A percentile compares a stretch with the other conserved stretches of the same genome.
Evolutionary conservation across 2,329 filamentous ascomycete species (phyloP).

Genomic region (Ceratocystis huliohia): DNA sequence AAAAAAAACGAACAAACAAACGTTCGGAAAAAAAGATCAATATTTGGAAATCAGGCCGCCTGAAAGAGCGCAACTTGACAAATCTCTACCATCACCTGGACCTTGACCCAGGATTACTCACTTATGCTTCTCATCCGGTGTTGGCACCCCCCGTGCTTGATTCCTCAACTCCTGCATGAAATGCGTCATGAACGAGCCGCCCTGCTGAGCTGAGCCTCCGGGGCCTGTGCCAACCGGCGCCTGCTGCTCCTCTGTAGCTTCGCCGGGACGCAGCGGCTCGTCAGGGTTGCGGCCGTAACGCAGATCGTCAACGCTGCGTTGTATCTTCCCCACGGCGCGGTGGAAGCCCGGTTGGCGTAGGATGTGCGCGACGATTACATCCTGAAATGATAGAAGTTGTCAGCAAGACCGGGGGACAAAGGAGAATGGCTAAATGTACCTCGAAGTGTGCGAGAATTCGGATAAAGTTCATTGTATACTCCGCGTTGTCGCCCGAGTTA

Average conservation of each 20-base stretch:
- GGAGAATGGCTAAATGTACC: not conserved
- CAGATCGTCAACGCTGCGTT: conserved; percentile 37
- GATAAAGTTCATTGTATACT: conserved; percentile 4
- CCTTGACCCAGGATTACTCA: not conserved
- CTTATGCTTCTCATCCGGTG: not conserved
- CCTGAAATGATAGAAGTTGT: conserved; percentile 24
- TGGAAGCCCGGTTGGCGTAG: conserved; percentile 41
- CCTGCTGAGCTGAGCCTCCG: conserved; percentile 29
- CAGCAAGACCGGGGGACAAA: not conserved
- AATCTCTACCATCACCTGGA: not conserved
- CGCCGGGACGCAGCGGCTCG: conserved; percentile 39
- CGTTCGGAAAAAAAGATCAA: too few relatives aligned
- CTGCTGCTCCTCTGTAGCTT: conserved; percentile 34
- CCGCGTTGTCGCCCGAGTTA: not conserved
- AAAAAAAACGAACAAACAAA: too few relatives aligned
- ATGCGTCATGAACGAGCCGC: conserved; percentile 32
- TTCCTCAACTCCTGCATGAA: conserved; percentile 41
- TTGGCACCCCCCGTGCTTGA: conserved; percentile 28
- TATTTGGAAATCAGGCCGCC: too few relatives aligned
- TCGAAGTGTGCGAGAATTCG: conserved; percentile 1
- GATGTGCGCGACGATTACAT: conserved; percentile 26
- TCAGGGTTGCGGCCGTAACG: conserved; percentile 38
- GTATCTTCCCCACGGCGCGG: conserved; percentile 40
- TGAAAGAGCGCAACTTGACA: not conserved
- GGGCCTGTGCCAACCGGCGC: conserved; percentile 32